Percentiles rank a stretch among this genome's conserved stretches.
Evolutionary conservation across 305 asterid genomes (phyloP).

Genomic region (Fraxinus sp.): DNA sequence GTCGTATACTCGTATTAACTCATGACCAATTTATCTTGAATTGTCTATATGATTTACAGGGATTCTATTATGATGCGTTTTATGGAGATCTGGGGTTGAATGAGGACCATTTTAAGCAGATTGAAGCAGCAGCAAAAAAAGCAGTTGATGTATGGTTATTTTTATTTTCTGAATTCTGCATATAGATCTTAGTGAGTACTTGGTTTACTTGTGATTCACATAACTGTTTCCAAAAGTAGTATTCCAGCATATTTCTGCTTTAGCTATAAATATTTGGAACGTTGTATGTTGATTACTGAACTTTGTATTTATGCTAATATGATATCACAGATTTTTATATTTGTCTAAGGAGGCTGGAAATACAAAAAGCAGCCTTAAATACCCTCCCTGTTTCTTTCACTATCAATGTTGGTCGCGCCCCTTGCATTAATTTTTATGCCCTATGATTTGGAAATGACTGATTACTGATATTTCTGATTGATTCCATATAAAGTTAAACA

Average conservation of each 20-base stretch:
- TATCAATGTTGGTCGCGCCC: neutral
- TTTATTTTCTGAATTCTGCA: constrained; percentile 21
- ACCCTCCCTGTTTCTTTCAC: neutral
- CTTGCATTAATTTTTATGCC: neutral
- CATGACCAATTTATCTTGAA: neutral
- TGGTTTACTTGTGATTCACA: constrained; percentile 20
- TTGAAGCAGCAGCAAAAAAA: constrained; percentile 74
- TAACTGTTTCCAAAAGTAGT: constrained; percentile 3
- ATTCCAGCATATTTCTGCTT: constrained; percentile 10
- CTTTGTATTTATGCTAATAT: neutral
- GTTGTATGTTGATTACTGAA: neutral
- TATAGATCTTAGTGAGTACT: constrained; percentile 9
- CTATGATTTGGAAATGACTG: neutral
- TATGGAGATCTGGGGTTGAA: constrained; percentile 88
- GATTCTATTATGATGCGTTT: constrained; percentile 93
- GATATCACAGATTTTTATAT: neutral
- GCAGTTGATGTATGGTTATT: constrained; percentile 63
- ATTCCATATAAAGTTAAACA: neutral
- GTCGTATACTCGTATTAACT: neutral
- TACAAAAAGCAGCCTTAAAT: neutral
- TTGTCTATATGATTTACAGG: constrained; percentile 44
- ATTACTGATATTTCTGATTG: neutral
- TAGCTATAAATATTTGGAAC: constrained; percentile 9
- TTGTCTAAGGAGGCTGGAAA: neutral
- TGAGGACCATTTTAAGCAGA: constrained; percentile 76